Evolutionary conservation across 1,139 yeast species (phyloP), one percentile per base, ranked within the genome.

Genomic region (Pichia sp.): DNA sequence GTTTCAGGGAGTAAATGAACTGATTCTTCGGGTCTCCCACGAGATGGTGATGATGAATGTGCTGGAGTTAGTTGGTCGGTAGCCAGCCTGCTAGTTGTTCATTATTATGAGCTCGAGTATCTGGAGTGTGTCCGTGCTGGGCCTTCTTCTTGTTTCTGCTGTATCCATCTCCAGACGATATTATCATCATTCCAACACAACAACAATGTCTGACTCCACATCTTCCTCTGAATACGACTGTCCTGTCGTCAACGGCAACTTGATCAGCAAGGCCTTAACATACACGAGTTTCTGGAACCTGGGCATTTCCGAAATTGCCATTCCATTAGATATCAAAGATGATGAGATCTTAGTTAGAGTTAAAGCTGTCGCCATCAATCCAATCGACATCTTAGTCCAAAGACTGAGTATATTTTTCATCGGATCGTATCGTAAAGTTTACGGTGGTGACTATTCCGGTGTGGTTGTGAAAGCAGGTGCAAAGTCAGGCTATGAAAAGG

Each of bases 391-490:
- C 45, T 68, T 82, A 46, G 58, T 83, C 41, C 49, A 56, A 17
- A 46, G 50, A 10, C n/a, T 58, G 1, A 37, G 55, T 37, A 51
- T 58, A 10, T 46, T 47, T 15, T 69, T 67, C 59, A 66, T 65
- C 51, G 69, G 61, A n/a, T 58, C 65, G 1, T 65, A 61, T 2
- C 71, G 70, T 34, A 76, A 78, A 46, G 89, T 88, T 9, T 59
- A 83, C 28, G 91, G 93, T 4, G 70, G 79, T 50, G 96, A 87
- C 58, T 86, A 76, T 58, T 66, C 85, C 12, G 96, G 96, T 33
- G 68, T 69, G 1, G 71, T 87, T 32, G 75, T 74, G 2, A 73
- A 79, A 33, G 79, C 83, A 41, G 94, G 95, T 10, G 62, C 65
- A 0, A 61, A 64, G 6, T 65, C 76, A 11, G 52, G 34, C 6